Percentiles rank a stretch among this genome's conserved stretches.
phyloP scores from a whole-genome alignment of 176 grass and related monocot species.

The Ensete ventricosum region DNA sequence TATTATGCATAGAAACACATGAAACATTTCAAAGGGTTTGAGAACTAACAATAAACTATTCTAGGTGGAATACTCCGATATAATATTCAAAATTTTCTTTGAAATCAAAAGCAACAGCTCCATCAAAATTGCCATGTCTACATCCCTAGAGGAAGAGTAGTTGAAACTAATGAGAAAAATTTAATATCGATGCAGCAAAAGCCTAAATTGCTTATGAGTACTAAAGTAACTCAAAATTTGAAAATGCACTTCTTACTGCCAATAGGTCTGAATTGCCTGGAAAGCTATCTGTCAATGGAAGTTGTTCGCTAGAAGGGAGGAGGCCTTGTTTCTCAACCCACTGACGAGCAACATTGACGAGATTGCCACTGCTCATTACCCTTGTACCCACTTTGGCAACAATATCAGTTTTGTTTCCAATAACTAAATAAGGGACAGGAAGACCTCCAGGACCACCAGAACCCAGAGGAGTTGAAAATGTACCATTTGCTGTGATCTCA shows the following conservation, averaged over 20 bases:
- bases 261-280: conserved; percentile 59
- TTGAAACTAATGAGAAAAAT: background rate
- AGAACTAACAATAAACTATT: no score
- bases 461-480: conserved; percentile 68
- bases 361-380: conserved; percentile 58
- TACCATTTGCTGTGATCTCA: conserved; percentile 62
- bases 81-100: no score
- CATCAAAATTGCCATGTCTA: no score
- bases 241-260: conserved; percentile 51
- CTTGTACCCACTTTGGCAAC: conserved; percentile 43
- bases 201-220: no score
- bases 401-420: conserved; percentile 81
- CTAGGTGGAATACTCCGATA: no score
- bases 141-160: no score
- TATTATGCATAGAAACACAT: no score
- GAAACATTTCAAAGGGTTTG: no score
- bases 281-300: conserved; percentile 75
- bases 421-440: conserved; percentile 93
- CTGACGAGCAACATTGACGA: conserved; percentile 71
- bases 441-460: conserved; percentile 89
- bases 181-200: background rate
- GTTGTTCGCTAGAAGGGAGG: conserved; percentile 66
- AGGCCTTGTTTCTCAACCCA: conserved; percentile 91
- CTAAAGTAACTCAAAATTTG: background rate
- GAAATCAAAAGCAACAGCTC: no score